Conservation (phyloP, 306 rosid genomes). For the Malus asiatica region DNA sequence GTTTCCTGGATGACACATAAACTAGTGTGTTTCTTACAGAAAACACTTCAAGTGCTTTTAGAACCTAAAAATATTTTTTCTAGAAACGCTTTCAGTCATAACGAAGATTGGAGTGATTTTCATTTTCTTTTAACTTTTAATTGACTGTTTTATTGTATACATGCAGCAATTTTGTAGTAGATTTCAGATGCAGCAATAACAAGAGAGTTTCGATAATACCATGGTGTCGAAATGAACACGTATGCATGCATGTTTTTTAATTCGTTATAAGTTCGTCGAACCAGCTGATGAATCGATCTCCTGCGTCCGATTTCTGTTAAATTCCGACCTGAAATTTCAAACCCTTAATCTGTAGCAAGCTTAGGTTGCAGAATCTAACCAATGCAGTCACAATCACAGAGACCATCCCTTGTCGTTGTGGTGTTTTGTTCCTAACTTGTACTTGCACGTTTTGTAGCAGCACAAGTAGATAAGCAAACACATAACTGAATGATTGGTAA, state of each 20-base stretch:
- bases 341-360: slow-evolving; percentile 39
- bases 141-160: no score
- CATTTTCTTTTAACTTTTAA: no score
- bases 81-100: no score
- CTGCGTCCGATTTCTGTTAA: slow-evolving; percentile 9
- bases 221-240: not conserved
- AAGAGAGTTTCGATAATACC: not conserved
- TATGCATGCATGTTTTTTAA: not conserved
- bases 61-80: no score
- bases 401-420: slow-evolving; percentile 66
- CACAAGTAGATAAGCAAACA: slow-evolving; percentile 68
- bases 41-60: no score
- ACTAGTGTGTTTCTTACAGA: fast-evolving
- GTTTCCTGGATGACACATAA: no score
- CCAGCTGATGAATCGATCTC: not conserved
- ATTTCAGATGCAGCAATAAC: not conserved
- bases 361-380: slow-evolving; percentile 69
- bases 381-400: slow-evolving; percentile 43
- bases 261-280: no score
- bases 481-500: slow-evolving; percentile 52
- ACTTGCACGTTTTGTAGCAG: slow-evolving; percentile 42
- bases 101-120: no score
- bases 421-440: slow-evolving; percentile 41
- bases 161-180: not conserved
- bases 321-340: slow-evolving; percentile 25